Base-by-base conservation (phyloP, 2,329 filamentous ascomycete species). In the Elsinoe fawcettii region DNA sequence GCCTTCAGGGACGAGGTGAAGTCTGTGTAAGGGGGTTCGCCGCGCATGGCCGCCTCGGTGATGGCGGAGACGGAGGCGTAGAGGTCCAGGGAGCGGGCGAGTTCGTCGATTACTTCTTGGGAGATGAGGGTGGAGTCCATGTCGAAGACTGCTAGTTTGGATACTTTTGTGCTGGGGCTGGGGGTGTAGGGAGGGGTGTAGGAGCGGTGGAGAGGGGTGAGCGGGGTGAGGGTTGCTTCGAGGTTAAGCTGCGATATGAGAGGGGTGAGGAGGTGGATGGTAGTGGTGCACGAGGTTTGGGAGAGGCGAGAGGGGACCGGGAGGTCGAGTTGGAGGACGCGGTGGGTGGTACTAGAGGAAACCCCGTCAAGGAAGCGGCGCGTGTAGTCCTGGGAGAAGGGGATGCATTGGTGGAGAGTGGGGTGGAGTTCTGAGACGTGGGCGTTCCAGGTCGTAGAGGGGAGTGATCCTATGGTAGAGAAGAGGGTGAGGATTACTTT, bases 71-170 rank as follows among this genome's bases (percentile, higher is more conserved):
- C 92, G 65, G 88, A 77, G 55, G 84, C 84, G 60, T 71, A 70
- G 30, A 64, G 59, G 55, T 90, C 88, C 1, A 96, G 83, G 36
- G 87, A 87, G 56, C 87, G 84, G 3, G 93, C 93, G 58, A 99
- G 85, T 66, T 97, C 85, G 71, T 99, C 93, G 68, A 99, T 97
- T 60, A 96, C 91, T 75, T 99, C 93, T 71, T 99, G 91, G 56
- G 92, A 87, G 69, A 99, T 97, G 60, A 99, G 80, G 0, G 93
- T 99, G 71, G 87, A 93, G 75, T 99, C 93, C 93, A 99, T 99
- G 71, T 99, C 93, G 67, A 99, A 99, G 30, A 96, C 89, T 2
- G 92, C 90, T 9, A 97, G 78, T 7, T 92, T 83, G n/a, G n/a
- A n/a, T n/a, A n/a, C n/a, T 22, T 22, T n/a, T 5, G 67, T 64